Conservation (phyloP, 139 green algal species). For the Micractinium sp. region DNA sequence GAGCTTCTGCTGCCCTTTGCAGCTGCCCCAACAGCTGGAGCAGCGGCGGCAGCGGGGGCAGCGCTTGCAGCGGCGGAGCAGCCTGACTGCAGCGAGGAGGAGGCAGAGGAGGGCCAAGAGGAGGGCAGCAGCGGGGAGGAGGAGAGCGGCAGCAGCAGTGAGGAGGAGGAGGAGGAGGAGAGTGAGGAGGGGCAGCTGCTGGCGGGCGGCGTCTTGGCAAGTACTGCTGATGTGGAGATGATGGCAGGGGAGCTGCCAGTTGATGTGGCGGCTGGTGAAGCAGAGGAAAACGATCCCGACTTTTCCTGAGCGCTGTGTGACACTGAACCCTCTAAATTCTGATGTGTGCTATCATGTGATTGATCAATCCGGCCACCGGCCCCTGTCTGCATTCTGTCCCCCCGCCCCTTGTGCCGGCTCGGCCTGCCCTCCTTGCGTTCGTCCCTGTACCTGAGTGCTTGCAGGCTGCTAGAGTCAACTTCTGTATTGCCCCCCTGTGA, state of each 20-base stretch:
- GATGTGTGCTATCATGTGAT: neutral
- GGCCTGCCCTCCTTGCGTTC: too few species aligned
- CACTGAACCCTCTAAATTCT: too few species aligned
- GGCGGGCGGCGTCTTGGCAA: neutral
- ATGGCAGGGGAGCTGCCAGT: neutral
- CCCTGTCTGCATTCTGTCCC: too few species aligned
- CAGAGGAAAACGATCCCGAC: neutral
- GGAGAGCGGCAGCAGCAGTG: neutral
- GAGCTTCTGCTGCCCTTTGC: neutral
- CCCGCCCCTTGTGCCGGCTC: too few species aligned
- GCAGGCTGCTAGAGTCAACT: too few species aligned
- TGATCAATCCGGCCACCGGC: neutral
- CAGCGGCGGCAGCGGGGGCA: neutral
- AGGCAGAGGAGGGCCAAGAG: neutral
- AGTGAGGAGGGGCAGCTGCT: constrained; percentile 1
- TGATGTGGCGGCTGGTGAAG: neutral
- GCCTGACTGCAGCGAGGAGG: neutral
- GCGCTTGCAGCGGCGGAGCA: neutral
- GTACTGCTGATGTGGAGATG: neutral
- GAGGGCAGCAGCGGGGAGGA: neutral
- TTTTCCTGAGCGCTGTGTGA: neutral
- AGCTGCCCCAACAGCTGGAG: neutral
- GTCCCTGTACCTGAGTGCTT: too few species aligned
- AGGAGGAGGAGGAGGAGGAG: neutral
- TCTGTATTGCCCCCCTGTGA: too few species aligned